phyloP scores from a whole-genome alignment of 768 basidiomycete species.

The Jaapia argillacea region DNA sequence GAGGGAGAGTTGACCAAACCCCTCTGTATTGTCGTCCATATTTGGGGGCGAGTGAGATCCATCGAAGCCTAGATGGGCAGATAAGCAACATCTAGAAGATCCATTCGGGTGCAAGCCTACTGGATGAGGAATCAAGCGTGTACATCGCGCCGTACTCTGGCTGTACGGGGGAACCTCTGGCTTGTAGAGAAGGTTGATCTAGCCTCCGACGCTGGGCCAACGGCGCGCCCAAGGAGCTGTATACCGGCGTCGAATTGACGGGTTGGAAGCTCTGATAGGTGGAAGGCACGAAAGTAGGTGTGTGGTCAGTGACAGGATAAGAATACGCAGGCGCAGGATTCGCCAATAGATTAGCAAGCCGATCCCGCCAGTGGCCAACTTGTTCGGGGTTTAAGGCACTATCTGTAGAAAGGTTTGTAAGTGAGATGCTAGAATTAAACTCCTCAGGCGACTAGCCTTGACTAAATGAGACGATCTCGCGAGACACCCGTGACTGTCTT shows the following conservation, averaged over 20 bases:
- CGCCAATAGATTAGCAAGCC: conserved; percentile 45
- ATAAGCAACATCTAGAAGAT: too few species aligned
- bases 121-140: conserved; percentile 31
- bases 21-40: conserved; percentile 27
- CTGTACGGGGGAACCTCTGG: conserved; percentile 17
- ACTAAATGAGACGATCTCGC: conserved; percentile 71
- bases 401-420: conserved; percentile 25
- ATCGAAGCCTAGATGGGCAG: too few species aligned
- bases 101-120: background rate
- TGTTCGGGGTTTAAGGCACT: conserved; percentile 53
- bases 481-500: conserved; percentile 65
- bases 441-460: conserved; percentile 29
- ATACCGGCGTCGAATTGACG: too few species aligned
- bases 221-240: conserved; percentile 23
- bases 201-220: conserved; percentile 39
- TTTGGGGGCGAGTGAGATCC: background rate
- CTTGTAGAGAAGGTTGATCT: conserved; percentile 11
- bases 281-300: too few species aligned
- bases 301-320: too few species aligned
- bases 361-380: conserved; percentile 73
- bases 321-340: too few species aligned
- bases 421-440: background rate
- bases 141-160: conserved; percentile 55
- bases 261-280: too few species aligned
- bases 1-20: conserved; percentile 63